Evolutionary conservation across 495 filamentous ascomycete genomes (phyloP), one percentile per base, ranked within the genome.

Genomic region (Cetradonia linearis): DNA sequence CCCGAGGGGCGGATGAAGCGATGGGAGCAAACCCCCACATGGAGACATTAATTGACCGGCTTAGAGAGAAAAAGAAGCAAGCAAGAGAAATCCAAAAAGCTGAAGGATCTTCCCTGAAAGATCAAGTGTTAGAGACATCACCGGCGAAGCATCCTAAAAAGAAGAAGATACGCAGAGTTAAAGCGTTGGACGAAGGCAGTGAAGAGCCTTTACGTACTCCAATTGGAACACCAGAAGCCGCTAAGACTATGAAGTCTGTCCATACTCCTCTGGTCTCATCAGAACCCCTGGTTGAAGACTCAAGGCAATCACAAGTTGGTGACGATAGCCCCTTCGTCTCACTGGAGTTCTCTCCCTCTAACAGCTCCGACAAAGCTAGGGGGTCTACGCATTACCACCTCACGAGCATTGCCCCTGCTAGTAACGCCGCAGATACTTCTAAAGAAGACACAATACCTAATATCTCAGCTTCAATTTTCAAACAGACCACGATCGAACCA

Each of bases 401-500:
- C 5, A 6, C 20, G 25, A 25, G 13, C 10, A 0, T 10, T 11
- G 1, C 42, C 8, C 20, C 9, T 25, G 8, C 42, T 1, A 4
- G 3, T 9, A 20, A 2, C 42, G 20, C 25, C 9, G 8, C 20
- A 0, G 42, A 46, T 25, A 46, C 2, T 5, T 5, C 20, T 9
- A n/a, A n/a, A 46, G 42, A 25, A 25, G 25, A 2, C 42, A 46
- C 13, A 8, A 11, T 23, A 25, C 5, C 42, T 25, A 8, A 3
- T 3, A 0, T 10, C 9, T 5, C 20, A 25, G 42, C 42, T 46
- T 25, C 20, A 25, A 1, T 10, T 2, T 1, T 10, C 1, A 25
- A 1, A 3, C 10, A 3, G 13, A 0, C 20, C 2, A 5, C 42
- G 3, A 2, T 2, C 4, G 5, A 2, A 2, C 8, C 25, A 23